Percentiles rank a stretch among this genome's conserved stretches.
phyloP scores from a whole-genome alignment of 352 stramenopile genomes.

The Phytophthora meadii region DNA sequence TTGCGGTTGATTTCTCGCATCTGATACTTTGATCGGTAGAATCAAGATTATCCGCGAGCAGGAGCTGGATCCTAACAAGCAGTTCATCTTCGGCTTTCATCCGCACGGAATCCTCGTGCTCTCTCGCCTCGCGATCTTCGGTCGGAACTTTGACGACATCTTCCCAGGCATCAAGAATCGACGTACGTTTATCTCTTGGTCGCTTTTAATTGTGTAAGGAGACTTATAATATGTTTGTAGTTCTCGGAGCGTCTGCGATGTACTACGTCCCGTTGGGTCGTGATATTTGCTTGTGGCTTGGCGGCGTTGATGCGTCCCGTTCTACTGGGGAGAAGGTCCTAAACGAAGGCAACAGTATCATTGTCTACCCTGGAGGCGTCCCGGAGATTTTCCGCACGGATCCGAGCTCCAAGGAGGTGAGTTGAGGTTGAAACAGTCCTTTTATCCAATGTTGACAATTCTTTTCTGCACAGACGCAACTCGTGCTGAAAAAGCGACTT shows the following conservation, averaged over 20 bases:
- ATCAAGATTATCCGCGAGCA: slow-evolving; percentile 47
- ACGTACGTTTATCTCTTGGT: slow-evolving; percentile 2
- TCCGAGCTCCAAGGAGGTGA: slow-evolving; percentile 9
- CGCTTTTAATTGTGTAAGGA: not conserved
- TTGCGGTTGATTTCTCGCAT: not conserved
- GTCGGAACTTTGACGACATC: slow-evolving; percentile 46
- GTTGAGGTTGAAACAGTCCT: too few species aligned
- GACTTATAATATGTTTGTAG: slow-evolving; percentile 15
- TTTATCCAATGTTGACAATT: too few species aligned
- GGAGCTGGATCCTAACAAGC: slow-evolving; percentile 40
- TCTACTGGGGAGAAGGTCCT: slow-evolving; percentile 46
- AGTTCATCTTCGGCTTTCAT: slow-evolving; percentile 59
- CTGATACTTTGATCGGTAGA: slow-evolving; percentile 10
- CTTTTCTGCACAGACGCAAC: slow-evolving; percentile 17
- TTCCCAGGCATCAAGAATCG: slow-evolving; percentile 37
- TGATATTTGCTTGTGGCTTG: slow-evolving; percentile 64
- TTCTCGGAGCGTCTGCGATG: slow-evolving; percentile 58
- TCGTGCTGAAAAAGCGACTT: slow-evolving; percentile 46
- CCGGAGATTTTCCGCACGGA: slow-evolving; percentile 50
- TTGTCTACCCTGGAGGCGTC: slow-evolving; percentile 50
- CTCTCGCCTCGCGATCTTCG: slow-evolving; percentile 47
- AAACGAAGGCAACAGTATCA: slow-evolving; percentile 38
- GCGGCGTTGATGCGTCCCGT: slow-evolving; percentile 43
- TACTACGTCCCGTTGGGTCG: slow-evolving; percentile 62
- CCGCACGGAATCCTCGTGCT: slow-evolving; percentile 60